phyloP scores from a whole-genome alignment of 352 stramenopile genomes.

The Thalassiosira hispida region DNA sequence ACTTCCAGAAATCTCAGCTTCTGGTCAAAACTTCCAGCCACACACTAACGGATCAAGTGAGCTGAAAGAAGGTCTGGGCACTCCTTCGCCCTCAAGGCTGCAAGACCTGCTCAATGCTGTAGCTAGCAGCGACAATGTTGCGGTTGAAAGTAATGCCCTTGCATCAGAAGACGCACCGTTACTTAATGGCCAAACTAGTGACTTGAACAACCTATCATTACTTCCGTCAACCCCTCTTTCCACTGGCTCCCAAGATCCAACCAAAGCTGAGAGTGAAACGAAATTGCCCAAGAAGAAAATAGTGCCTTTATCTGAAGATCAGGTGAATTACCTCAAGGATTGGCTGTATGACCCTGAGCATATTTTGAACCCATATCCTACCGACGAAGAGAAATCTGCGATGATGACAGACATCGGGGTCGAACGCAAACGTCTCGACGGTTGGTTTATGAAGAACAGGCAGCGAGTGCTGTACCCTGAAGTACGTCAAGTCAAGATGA shows the following conservation, averaged over 20 bases:
- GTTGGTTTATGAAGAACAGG: slow-evolving; percentile 55
- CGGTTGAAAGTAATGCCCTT: slow-evolving; percentile 1
- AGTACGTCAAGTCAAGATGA: slow-evolving; percentile 36
- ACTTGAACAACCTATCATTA: not conserved
- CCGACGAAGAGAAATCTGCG: slow-evolving; percentile 50
- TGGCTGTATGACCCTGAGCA: slow-evolving; percentile 55
- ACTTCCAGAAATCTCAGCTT: not conserved
- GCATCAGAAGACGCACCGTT: not conserved
- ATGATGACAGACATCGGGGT: slow-evolving; percentile 57
- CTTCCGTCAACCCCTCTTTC: slow-evolving; percentile 13
- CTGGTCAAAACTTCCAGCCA: slow-evolving; percentile 6
- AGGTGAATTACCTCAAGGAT: slow-evolving; percentile 51
- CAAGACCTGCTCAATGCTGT: slow-evolving; percentile 30
- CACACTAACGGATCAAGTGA: not conserved
- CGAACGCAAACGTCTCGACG: slow-evolving; percentile 49
- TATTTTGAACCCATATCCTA: slow-evolving; percentile 61
- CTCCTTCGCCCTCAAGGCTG: slow-evolving; percentile 17
- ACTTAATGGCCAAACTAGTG: not conserved
- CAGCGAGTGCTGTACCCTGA: slow-evolving; percentile 41
- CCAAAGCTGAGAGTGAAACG: slow-evolving; percentile 1
- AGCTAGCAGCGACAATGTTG: slow-evolving; percentile 1
- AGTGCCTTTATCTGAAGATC: slow-evolving; percentile 25
- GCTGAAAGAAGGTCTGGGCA: not conserved
- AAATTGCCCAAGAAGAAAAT: slow-evolving; percentile 52
- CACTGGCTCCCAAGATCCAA: slow-evolving; percentile 12